Conservation (phyloP, 2,329 filamentous ascomycete species). For the Emmonsiellopsis sp. region DNA sequence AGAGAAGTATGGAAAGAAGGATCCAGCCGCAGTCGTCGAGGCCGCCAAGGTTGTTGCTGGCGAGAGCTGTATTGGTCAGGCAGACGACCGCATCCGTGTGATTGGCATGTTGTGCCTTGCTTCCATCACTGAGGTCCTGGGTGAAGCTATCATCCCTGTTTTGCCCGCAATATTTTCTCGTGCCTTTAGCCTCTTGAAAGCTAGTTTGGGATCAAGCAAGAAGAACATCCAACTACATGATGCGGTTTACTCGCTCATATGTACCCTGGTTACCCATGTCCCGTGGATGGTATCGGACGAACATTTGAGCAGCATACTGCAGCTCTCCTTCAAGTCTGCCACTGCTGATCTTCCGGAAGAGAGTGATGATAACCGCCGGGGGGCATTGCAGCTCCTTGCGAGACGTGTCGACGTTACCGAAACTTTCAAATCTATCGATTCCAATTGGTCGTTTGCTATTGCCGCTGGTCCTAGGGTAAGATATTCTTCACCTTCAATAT, state of each 20-base stretch:
- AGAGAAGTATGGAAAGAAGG: constrained; percentile 92
- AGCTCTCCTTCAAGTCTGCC: constrained; percentile 64
- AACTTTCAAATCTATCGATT: constrained; percentile 63
- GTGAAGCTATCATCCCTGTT: constrained; percentile 75
- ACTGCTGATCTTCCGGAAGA: constrained; percentile 52
- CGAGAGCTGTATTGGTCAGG: constrained; percentile 63
- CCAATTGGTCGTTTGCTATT: constrained; percentile 61
- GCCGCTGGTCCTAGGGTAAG: constrained; percentile 54
- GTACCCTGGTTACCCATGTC: constrained; percentile 69
- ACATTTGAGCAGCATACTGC: constrained; percentile 63
- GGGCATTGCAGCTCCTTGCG: constrained; percentile 66
- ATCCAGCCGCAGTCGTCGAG: constrained; percentile 63
- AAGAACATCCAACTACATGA: constrained; percentile 63
- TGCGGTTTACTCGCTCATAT: constrained; percentile 71
- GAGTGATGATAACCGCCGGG: constrained; percentile 54
- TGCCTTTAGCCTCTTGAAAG: constrained; percentile 60
- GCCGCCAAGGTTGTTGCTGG: constrained; percentile 72
- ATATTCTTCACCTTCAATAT: neutral
- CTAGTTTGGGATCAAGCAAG: constrained; percentile 47
- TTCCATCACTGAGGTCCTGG: constrained; percentile 79
- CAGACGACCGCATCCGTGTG: constrained; percentile 63
- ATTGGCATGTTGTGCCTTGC: constrained; percentile 85
- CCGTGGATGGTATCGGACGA: constrained; percentile 79
- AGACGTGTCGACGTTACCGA: constrained; percentile 68
- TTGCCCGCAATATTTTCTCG: constrained; percentile 67